phyloP scores from a whole-genome alignment of 108 stramenopile species.

The Skeletonema tropicum region DNA sequence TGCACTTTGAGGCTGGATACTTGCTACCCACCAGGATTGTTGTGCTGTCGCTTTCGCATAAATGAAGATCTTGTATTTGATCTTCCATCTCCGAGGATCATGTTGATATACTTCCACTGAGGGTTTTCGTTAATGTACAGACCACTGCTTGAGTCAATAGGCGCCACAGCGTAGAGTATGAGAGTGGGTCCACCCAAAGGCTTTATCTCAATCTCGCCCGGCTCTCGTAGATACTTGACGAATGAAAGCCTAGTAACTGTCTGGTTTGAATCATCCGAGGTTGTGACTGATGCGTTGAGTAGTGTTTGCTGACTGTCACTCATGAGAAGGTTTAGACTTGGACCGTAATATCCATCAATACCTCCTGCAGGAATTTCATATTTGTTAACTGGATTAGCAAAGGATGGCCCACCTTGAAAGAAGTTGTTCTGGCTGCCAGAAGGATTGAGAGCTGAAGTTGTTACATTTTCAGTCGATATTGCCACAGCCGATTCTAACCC shows the following conservation, averaged over 20 bases:
- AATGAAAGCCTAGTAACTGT: slow-evolving; percentile 22
- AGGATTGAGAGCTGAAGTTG: slow-evolving; percentile 5
- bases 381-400: slow-evolving; percentile 38
- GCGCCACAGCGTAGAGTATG: slow-evolving; percentile 43
- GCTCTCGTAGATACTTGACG: slow-evolving; percentile 32
- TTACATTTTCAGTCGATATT: slow-evolving; percentile 11
- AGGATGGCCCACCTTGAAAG: slow-evolving; percentile 7
- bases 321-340: slow-evolving; percentile 20
- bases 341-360: slow-evolving; percentile 21
- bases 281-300: slow-evolving; percentile 18
- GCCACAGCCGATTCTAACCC: slow-evolving; percentile 18
- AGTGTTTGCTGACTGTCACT: slow-evolving; percentile 29
- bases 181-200: slow-evolving; percentile 30
- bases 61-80: neutral
- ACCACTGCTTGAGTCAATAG: slow-evolving; percentile 17
- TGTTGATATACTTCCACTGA: slow-evolving; percentile 24
- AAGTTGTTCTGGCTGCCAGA: slow-evolving; percentile 21
- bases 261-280: neutral
- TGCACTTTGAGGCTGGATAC: neutral
- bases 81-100: slow-evolving; percentile 9
- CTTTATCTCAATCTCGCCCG: slow-evolving; percentile 36
- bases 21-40: neutral
- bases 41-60: slow-evolving; percentile 3
- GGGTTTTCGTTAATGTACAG: slow-evolving; percentile 37
- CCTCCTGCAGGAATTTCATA: slow-evolving; percentile 43